phyloP scores from a whole-genome alignment of 2,329 filamentous ascomycete species.

The Ceratocystis colombiana region DNA sequence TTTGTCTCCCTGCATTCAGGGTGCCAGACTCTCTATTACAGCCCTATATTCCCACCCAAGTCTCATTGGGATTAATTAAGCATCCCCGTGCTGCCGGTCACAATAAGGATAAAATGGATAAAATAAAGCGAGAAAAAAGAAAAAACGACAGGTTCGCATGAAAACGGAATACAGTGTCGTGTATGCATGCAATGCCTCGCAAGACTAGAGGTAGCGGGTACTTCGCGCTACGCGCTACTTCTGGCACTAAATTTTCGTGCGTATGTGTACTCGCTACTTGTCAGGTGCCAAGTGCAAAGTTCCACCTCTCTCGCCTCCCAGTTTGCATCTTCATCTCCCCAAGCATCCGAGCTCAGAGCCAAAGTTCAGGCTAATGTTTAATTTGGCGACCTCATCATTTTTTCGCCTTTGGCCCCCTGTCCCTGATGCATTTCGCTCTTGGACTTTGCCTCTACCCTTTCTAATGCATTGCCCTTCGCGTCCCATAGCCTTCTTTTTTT shows the following conservation, averaged over 20 bases:
- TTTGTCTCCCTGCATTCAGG: not conserved
- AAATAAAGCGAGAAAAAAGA: no score
- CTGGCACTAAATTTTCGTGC: not conserved
- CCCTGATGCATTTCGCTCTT: not conserved
- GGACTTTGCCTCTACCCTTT: not conserved
- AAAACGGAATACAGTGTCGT: slow-evolving; percentile 7
- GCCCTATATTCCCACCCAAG: not conserved
- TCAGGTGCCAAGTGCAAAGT: no score
- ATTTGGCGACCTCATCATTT: slow-evolving; percentile 12
- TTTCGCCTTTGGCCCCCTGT: slow-evolving; percentile 7
- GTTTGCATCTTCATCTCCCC: not conserved
- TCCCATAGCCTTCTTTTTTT: not conserved
- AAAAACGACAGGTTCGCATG: not conserved
- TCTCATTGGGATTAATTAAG: not conserved
- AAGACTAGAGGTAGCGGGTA: not conserved
- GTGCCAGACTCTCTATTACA: not conserved
- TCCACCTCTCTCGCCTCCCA: not conserved
- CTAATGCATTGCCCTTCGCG: slow-evolving; percentile 9
- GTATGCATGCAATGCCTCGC: not conserved
- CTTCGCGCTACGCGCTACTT: not conserved
- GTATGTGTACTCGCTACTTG: not conserved
- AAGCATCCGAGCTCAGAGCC: slow-evolving; percentile 3
- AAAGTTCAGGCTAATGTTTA: slow-evolving; percentile 13
- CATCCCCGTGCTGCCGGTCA: not conserved
- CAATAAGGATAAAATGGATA: no score